phyloP scores from a whole-genome alignment of 345 rosid species.

The Hevea brasiliensis region DNA sequence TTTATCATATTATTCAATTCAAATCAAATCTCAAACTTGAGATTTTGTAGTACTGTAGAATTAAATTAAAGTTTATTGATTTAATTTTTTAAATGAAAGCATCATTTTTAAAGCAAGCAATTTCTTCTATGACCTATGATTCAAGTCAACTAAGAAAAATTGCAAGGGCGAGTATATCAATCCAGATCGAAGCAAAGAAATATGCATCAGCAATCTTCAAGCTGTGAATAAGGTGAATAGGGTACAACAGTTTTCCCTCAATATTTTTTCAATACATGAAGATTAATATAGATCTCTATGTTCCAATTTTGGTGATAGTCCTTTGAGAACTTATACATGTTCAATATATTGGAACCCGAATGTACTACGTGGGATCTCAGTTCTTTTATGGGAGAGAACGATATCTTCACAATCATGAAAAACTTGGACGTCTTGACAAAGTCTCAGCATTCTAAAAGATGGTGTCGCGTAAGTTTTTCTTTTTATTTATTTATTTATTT shows the following conservation, averaged over 20 bases:
- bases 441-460: background rate
- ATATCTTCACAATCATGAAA: background rate
- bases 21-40: no score
- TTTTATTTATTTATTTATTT: background rate
- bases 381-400: background rate
- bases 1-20: no score
- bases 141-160: background rate
- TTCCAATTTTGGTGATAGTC: background rate
- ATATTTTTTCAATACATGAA: no score
- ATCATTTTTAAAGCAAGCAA: no score
- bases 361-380: background rate
- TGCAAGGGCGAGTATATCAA: conserved; percentile 1
- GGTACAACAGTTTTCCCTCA: no score
- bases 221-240: conserved; percentile 6
- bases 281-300: background rate
- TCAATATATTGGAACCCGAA: conserved; percentile 2
- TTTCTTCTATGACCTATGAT: background rate
- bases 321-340: background rate
- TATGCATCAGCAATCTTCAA: conserved; percentile 6
- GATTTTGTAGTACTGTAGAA: no score
- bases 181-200: conserved; percentile 9
- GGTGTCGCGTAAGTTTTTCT: background rate
- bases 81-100: no score
- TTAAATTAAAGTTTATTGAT: no score
- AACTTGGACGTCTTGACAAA: background rate